phyloP scores from a whole-genome alignment of 2,329 filamentous ascomycete species.

The Paramyrothecium roridum region DNA sequence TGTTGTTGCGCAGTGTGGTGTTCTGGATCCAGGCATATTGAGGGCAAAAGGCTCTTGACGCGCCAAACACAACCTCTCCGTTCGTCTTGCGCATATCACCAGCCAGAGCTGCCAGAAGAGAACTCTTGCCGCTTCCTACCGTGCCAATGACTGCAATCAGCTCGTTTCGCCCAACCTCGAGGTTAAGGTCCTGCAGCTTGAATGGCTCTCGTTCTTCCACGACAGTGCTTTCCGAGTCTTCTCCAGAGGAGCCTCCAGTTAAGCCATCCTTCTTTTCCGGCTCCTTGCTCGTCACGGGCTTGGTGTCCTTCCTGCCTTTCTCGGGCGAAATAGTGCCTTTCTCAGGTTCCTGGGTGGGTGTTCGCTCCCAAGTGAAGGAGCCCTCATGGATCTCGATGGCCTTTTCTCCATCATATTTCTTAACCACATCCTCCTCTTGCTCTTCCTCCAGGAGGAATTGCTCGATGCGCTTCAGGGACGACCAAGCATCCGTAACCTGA shows the following conservation, averaged over 20 bases:
- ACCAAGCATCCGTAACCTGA: slow-evolving; percentile 85
- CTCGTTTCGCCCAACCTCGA: slow-evolving; percentile 70
- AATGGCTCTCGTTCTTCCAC: slow-evolving; percentile 65
- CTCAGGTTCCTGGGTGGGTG: slow-evolving; percentile 51
- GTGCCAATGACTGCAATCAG: slow-evolving; percentile 81
- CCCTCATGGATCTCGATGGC: slow-evolving; percentile 71
- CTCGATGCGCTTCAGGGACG: slow-evolving; percentile 79
- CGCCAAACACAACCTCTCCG: slow-evolving; percentile 72
- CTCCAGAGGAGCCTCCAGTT: slow-evolving; percentile 30
- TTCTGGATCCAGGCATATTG: slow-evolving; percentile 99
- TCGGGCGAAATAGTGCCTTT: slow-evolving; percentile 33
- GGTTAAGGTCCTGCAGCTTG: slow-evolving; percentile 64
- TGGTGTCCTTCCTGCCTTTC: slow-evolving; percentile 44
- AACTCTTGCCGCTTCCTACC: slow-evolving; percentile 90
- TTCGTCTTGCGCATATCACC: slow-evolving; percentile 88
- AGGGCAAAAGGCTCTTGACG: slow-evolving; percentile 83
- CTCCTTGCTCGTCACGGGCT: slow-evolving; percentile 8
- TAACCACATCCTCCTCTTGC: slow-evolving; percentile 64
- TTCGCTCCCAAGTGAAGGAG: slow-evolving; percentile 84
- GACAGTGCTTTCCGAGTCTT: slow-evolving; percentile 52
- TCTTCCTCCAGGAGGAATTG: slow-evolving; percentile 88
- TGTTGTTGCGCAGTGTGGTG: slow-evolving; percentile 80
- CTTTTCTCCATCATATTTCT: slow-evolving; percentile 55
- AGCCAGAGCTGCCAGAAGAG: slow-evolving; percentile 80
- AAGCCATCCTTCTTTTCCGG: slow-evolving; percentile 10